phyloP scores from a whole-genome alignment of 2,329 filamentous ascomycete genomes.

The Aspergillus sp. region DNA sequence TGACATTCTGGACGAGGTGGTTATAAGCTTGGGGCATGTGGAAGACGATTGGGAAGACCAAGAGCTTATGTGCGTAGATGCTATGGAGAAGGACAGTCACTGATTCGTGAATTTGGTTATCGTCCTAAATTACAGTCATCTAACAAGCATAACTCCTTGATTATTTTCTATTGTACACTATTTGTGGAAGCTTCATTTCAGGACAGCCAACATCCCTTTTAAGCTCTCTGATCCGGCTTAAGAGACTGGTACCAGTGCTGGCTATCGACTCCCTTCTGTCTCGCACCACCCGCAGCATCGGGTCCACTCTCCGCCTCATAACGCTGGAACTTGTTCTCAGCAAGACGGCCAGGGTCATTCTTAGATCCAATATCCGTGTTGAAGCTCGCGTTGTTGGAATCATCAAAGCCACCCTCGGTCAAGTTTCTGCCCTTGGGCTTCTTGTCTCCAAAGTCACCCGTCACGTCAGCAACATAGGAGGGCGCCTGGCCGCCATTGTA shows the following conservation, averaged over 20 bases:
- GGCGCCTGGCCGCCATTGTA: conserved; percentile 33
- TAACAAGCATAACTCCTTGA: too few relatives aligned
- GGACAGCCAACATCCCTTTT: conserved; percentile 3
- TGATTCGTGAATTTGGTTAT: background rate
- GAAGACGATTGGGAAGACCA: conserved; percentile 2
- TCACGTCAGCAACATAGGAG: conserved; percentile 37
- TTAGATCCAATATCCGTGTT: conserved; percentile 52
- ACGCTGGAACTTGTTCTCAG: conserved; percentile 37
- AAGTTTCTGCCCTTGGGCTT: conserved; percentile 54
- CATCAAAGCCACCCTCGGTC: conserved; percentile 46
- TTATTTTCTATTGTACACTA: too few relatives aligned
- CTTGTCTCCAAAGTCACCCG: conserved; percentile 26
- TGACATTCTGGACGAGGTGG: conserved; percentile 1
- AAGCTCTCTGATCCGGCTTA: conserved; percentile 29
- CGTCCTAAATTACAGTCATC: background rate
- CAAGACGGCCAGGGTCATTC: conserved; percentile 54
- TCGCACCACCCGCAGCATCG: conserved; percentile 22
- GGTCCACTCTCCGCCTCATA: conserved; percentile 26
- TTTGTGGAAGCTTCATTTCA: too few relatives aligned
- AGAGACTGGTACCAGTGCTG: conserved; percentile 22
- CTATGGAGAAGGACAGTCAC: background rate
- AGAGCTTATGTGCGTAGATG: background rate
- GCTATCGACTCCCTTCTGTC: conserved; percentile 24
- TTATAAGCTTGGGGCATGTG: conserved; percentile 1
- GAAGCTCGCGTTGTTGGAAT: conserved; percentile 50